phyloP scores from a whole-genome alignment of 352 stramenopile genomes.

The Poterioochromonas sp. region DNA sequence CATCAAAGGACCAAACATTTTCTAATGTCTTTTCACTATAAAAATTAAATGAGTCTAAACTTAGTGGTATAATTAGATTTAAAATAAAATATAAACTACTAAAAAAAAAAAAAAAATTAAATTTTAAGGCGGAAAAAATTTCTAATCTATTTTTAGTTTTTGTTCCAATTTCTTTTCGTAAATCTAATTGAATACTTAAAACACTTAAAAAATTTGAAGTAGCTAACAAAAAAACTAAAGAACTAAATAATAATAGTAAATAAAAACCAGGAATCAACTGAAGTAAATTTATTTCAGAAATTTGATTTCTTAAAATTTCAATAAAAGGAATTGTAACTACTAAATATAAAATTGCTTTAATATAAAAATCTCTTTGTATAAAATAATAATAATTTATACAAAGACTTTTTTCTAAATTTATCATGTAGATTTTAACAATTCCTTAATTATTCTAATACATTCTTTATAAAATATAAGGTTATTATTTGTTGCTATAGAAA shows the following conservation, averaged over 20 bases:
- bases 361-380: constrained; percentile 29
- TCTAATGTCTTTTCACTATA: constrained; percentile 31
- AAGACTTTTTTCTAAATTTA: constrained; percentile 29
- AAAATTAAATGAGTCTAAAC: constrained; percentile 30
- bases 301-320: constrained; percentile 29
- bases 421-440: constrained; percentile 31
- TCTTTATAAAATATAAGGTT: constrained; percentile 32
- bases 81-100: constrained; percentile 28
- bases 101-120: constrained; percentile 33
- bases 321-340: constrained; percentile 22
- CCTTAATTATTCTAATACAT: constrained; percentile 31
- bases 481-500: constrained; percentile 31
- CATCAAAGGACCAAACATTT: constrained; percentile 29
- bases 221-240: constrained; percentile 26
- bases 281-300: constrained; percentile 30
- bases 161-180: constrained; percentile 34
- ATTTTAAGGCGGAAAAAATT: constrained; percentile 26
- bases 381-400: constrained; percentile 21
- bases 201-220: constrained; percentile 23
- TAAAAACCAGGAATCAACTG: constrained; percentile 30
- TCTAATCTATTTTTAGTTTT: constrained; percentile 34
- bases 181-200: constrained; percentile 30
- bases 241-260: constrained; percentile 32
- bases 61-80: constrained; percentile 32
- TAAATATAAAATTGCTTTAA: constrained; percentile 30